Evolutionary conservation across 1,284 basidiomycete species (phyloP).

Genomic region (Neonothopanus nambi): DNA sequence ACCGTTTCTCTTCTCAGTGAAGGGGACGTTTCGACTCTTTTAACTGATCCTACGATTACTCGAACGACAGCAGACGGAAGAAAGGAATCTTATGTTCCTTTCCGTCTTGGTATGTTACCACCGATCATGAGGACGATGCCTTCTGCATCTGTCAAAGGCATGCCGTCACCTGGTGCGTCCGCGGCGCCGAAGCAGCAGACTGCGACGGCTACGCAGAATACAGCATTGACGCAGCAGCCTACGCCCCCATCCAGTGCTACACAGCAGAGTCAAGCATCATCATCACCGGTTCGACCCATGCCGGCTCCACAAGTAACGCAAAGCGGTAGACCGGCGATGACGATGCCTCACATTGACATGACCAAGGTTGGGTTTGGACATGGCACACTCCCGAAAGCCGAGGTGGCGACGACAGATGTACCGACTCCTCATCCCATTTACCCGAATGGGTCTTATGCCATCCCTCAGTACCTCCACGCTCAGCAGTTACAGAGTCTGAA

Average conservation of each 20-base stretch:
- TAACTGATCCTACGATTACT: slow-evolving; percentile 45
- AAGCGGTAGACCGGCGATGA: slow-evolving; percentile 40
- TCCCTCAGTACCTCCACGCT: slow-evolving; percentile 2
- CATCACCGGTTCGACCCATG: slow-evolving; percentile 18
- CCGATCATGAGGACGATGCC: slow-evolving; percentile 34
- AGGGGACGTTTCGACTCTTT: slow-evolving; percentile 42
- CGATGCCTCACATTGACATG: slow-evolving; percentile 42
- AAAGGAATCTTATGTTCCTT: slow-evolving; percentile 35
- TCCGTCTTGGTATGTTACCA: slow-evolving; percentile 40
- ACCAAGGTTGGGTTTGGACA: too few relatives aligned
- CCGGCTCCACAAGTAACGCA: slow-evolving; percentile 34
- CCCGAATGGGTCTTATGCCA: not conserved
- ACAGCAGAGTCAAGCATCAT: slow-evolving; percentile 3
- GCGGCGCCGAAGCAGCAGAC: slow-evolving; percentile 10
- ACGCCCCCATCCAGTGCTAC: slow-evolving; percentile 5
- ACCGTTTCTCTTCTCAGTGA: slow-evolving; percentile 55
- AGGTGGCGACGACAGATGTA: too few relatives aligned
- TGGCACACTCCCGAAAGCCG: too few relatives aligned
- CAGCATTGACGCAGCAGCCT: too few relatives aligned
- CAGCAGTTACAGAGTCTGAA: slow-evolving; percentile 17
- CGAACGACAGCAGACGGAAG: slow-evolving; percentile 39
- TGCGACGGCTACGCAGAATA: not conserved
- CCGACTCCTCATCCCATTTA: too few relatives aligned
- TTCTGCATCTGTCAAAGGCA: not conserved
- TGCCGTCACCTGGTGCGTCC: not conserved